Conservation (phyloP, 2,329 filamentous ascomycete species). For the Talaromyces sp. region DNA sequence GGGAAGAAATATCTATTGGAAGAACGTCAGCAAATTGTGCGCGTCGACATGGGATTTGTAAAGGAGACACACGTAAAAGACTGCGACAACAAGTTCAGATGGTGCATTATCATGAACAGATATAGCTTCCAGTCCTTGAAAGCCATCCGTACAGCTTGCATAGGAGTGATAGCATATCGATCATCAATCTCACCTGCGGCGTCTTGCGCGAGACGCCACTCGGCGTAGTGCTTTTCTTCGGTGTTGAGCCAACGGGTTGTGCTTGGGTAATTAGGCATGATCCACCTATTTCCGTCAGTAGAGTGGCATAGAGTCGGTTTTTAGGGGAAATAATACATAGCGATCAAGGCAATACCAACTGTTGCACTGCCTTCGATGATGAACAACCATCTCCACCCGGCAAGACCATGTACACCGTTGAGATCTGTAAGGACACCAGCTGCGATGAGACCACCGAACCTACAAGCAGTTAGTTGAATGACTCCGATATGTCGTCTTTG, state of each 20-base stretch:
- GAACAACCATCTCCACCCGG: not conserved
- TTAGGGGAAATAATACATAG: not conserved
- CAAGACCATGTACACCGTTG: not conserved
- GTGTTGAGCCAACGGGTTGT: not conserved
- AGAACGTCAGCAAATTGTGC: not conserved
- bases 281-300: not conserved
- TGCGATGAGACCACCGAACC: not conserved
- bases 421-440: not conserved
- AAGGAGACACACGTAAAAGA: not conserved
- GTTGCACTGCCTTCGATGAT: not conserved
- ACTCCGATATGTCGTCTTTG: too few species aligned
- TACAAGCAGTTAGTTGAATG: not conserved
- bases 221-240: not conserved
- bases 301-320: not conserved
- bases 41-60: too few species aligned
- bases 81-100: not conserved
- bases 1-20: not conserved
- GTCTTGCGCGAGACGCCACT: slow-evolving; percentile 5
- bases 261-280: not conserved
- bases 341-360: not conserved
- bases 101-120: not conserved
- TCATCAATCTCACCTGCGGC: slow-evolving; percentile 5
- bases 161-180: slow-evolving; percentile 7
- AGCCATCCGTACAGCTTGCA: not conserved
- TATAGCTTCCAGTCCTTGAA: slow-evolving; percentile 3